phyloP scores from a whole-genome alignment of 148 eudicot genomes.

The Rhododendron henanense region DNA sequence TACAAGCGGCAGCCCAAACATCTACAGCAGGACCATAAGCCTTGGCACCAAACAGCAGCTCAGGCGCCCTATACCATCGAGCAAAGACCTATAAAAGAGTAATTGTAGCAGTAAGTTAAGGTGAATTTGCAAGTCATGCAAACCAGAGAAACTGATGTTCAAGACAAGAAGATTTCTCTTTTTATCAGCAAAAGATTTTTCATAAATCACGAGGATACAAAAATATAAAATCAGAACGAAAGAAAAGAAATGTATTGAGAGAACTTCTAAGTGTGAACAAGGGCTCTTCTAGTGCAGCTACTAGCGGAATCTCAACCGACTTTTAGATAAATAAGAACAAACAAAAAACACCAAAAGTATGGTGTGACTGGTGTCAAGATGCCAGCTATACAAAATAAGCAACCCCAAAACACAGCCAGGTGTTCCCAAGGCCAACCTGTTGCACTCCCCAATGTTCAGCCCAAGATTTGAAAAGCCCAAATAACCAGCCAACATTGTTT shows the following conservation, averaged over 20 bases:
- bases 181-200: background rate
- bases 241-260: background rate
- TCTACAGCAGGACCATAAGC: constrained; percentile 97
- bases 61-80: constrained; percentile 98
- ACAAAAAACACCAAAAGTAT: background rate
- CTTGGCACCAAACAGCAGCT: constrained; percentile 91
- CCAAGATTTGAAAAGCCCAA: background rate
- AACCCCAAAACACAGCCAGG: background rate
- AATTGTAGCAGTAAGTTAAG: constrained; percentile 10
- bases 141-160: background rate
- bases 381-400: background rate
- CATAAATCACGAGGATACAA: background rate
- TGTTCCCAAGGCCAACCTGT: background rate
- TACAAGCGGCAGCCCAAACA: constrained; percentile 99
- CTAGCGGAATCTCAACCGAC: background rate
- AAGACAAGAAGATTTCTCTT: background rate
- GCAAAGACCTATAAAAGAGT: constrained; percentile 72
- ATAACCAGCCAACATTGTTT: background rate
- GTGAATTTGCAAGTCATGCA: background rate
- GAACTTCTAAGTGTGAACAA: background rate
- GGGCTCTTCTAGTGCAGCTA: background rate
- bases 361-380: background rate
- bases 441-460: background rate
- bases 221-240: too few relatives aligned
- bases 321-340: too few relatives aligned